phyloP scores from a whole-genome alignment of 179 eudicot genomes.

The Camellia oleifera region DNA sequence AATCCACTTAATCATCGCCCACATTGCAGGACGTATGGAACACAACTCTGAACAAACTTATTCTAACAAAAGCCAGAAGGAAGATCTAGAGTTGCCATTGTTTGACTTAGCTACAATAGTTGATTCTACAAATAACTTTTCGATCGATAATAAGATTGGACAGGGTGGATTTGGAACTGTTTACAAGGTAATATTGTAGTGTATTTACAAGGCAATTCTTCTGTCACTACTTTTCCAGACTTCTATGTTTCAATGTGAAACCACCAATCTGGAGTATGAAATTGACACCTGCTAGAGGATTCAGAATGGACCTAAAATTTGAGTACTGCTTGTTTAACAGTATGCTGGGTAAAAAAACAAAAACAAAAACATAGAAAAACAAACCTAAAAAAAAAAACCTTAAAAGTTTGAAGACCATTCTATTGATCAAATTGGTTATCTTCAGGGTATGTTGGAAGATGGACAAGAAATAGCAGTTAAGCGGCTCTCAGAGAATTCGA shows the following conservation, averaged over 20 bases:
- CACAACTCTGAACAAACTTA: background rate
- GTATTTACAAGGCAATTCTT: background rate
- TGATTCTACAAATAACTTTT: background rate
- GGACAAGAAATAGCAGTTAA: slow-evolving; percentile 14
- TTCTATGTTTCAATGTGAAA: background rate
- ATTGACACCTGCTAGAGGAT: background rate
- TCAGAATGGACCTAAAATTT: background rate
- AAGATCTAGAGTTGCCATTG: slow-evolving; percentile 7
- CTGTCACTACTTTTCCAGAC: background rate
- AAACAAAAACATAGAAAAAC: too few relatives aligned
- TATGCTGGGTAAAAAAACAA: background rate
- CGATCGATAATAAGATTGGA: slow-evolving; percentile 4
- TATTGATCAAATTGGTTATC: background rate
- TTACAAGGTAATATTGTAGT: slow-evolving; percentile 3
- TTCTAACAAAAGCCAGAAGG: background rate
- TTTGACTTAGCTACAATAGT: background rate
- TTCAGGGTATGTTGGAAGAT: slow-evolving; percentile 9
- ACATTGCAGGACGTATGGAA: background rate
- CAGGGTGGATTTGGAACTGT: slow-evolving; percentile 16
- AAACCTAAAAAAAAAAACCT: too few relatives aligned
- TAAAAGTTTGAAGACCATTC: too few relatives aligned
- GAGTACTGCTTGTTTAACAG: background rate
- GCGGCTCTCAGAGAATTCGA: slow-evolving; percentile 4
- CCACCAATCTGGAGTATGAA: background rate
- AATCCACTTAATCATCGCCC: background rate